A percentile compares a stretch with the other conserved stretches of the same genome.
These are phyloP conservation scores for Corymbia calophylla DNA, from an alignment of 441 rosid species.

Conservation along the genomic window DNA sequence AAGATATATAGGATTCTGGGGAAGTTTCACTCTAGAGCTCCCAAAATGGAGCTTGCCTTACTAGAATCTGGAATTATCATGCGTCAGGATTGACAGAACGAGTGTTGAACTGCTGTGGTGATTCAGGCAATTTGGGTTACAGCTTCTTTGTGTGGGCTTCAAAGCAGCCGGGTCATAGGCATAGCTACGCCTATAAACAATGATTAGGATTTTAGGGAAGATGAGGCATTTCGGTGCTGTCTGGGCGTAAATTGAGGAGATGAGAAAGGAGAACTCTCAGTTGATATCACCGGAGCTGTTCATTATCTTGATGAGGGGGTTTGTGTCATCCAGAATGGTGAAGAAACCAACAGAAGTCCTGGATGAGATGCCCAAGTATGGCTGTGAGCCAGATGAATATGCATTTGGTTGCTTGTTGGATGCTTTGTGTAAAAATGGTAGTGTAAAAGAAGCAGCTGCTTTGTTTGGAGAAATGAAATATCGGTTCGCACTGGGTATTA, in stretches of 20 bases:
- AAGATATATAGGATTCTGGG: slow-evolving; percentile 62
- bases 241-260: slow-evolving; percentile 81
- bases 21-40: slow-evolving; percentile 60
- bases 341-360: slow-evolving; percentile 75
- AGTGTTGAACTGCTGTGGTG: slow-evolving; percentile 74
- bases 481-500: slow-evolving; percentile 44
- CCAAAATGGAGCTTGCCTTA: slow-evolving; percentile 70
- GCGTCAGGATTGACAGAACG: slow-evolving; percentile 53
- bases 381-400: slow-evolving; percentile 67
- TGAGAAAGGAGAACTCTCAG: slow-evolving; percentile 49
- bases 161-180: slow-evolving; percentile 61
- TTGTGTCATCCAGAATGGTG: slow-evolving; percentile 79
- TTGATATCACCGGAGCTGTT: slow-evolving; percentile 67
- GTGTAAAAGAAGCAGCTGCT: slow-evolving; percentile 75
- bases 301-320: slow-evolving; percentile 68
- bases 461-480: slow-evolving; percentile 65
- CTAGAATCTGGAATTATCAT: slow-evolving; percentile 55
- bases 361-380: slow-evolving; percentile 88
- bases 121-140: slow-evolving; percentile 77
- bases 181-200: slow-evolving; percentile 61
- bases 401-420: slow-evolving; percentile 71
- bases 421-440: slow-evolving; percentile 75
- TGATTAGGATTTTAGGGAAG: slow-evolving; percentile 71
- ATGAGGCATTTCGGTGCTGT: slow-evolving; percentile 89
- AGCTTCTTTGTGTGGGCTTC: slow-evolving; percentile 69